Percentiles rank a stretch among this genome's conserved stretches.
phyloP scores from a whole-genome alignment of 2,329 filamentous ascomycete species.

The Orbilia oligospora region DNA sequence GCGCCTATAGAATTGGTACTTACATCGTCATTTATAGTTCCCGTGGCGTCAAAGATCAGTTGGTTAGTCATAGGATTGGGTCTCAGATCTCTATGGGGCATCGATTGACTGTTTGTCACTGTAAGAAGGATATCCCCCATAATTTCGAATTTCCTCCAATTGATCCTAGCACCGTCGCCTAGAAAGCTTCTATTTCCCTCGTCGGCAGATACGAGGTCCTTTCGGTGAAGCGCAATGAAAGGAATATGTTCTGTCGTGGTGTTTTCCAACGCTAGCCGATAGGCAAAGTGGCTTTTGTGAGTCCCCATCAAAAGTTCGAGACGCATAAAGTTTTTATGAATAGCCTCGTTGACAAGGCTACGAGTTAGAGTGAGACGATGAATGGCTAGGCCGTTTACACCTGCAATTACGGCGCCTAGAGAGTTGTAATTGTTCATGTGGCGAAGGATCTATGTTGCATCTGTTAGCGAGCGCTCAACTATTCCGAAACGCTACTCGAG shows the following conservation, averaged over 20 bases:
- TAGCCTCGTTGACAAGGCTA: slow-evolving; percentile 78
- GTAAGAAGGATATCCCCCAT: slow-evolving; percentile 91
- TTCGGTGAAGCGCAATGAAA: slow-evolving; percentile 88
- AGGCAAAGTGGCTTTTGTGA: slow-evolving; percentile 92
- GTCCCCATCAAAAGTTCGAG: slow-evolving; percentile 93
- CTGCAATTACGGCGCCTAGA: slow-evolving; percentile 91
- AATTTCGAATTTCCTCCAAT: slow-evolving; percentile 98
- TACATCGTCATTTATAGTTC: slow-evolving; percentile 64
- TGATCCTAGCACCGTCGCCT: slow-evolving; percentile 80
- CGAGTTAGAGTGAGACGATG: slow-evolving; percentile 86
- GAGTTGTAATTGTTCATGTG: slow-evolving; percentile 98
- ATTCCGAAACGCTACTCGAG: slow-evolving; percentile 61
- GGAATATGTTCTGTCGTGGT: slow-evolving; percentile 90
- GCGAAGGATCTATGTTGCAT: slow-evolving; percentile 76
- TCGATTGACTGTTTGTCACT: slow-evolving; percentile 91
- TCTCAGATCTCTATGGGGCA: slow-evolving; percentile 74
- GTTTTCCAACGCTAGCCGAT: slow-evolving; percentile 98
- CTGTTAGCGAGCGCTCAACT: slow-evolving; percentile 23
- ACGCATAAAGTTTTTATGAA: slow-evolving; percentile 87
- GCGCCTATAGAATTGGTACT: slow-evolving; percentile 27
- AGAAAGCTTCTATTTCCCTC: slow-evolving; percentile 93
- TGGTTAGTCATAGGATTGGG: slow-evolving; percentile 62
- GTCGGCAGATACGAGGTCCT: slow-evolving; percentile 91
- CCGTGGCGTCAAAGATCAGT: slow-evolving; percentile 63
- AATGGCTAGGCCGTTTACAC: slow-evolving; percentile 88